A percentile compares a stretch with the other conserved stretches of the same genome.
phyloP scores from a whole-genome alignment of 1,284 basidiomycete species.

The Ustilago nuda region DNA sequence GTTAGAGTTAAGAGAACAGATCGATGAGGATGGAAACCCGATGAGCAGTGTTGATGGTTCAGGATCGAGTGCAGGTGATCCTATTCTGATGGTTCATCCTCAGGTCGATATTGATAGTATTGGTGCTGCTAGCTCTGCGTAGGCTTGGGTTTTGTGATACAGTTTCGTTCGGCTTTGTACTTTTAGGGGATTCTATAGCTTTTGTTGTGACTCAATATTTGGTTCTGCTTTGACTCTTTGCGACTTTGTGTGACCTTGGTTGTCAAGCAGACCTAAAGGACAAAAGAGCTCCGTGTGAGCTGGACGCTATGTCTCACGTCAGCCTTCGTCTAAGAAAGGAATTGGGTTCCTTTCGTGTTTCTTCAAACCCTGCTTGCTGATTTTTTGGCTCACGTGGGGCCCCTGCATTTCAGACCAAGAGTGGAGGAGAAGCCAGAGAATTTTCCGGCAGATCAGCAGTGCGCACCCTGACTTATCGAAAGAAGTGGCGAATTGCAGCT shows the following conservation, averaged over 20 bases:
- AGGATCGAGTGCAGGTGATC: constrained; percentile 33
- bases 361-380: not conserved
- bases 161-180: constrained; percentile 4
- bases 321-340: not conserved
- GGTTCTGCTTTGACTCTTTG: not conserved
- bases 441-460: constrained; percentile 1
- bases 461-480: not conserved
- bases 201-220: not conserved
- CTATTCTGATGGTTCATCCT: constrained; percentile 61
- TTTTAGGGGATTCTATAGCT: constrained; percentile 8
- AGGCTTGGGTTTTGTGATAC: not conserved
- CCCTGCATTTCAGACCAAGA: not conserved
- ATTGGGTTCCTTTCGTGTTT: not conserved
- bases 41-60: constrained; percentile 36
- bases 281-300: not conserved
- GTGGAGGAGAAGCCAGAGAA: constrained; percentile 3
- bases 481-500: constrained; percentile 2
- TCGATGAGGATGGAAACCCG: constrained; percentile 46
- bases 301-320: not conserved
- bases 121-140: constrained; percentile 23
- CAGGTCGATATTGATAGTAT: constrained; percentile 63
- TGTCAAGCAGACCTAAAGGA: not conserved
- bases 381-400: not conserved
- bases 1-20: constrained; percentile 59
- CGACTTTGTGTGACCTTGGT: not conserved